A percentile compares a stretch with the other conserved stretches of the same genome.
These are phyloP conservation scores for Pseudonitzschia multiseries DNA, from an alignment of 108 stramenopile species.

Conservation along the genomic window DNA sequence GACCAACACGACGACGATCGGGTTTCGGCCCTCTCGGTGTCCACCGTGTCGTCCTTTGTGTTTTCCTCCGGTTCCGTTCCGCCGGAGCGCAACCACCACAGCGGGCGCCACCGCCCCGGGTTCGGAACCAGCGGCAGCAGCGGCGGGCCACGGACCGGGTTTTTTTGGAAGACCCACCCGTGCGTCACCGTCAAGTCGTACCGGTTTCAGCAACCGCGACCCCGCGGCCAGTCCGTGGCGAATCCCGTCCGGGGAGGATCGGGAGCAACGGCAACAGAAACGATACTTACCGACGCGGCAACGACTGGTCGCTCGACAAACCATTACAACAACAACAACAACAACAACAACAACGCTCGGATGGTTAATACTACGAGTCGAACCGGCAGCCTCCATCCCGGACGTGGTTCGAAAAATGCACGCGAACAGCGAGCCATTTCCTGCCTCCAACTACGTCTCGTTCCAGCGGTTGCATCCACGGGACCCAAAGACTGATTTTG, in stretches of 20 bases:
- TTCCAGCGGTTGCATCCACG: too few relatives aligned
- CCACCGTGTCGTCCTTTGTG: slow-evolving; percentile 2
- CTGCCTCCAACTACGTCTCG: too few relatives aligned
- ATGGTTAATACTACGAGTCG: too few relatives aligned
- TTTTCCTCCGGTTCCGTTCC: background rate
- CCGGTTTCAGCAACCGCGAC: background rate
- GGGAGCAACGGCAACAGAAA: background rate
- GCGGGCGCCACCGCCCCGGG: background rate
- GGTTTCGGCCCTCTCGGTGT: background rate
- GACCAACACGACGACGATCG: background rate
- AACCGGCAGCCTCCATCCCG: too few relatives aligned
- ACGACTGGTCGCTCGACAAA: too few relatives aligned
- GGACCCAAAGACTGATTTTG: too few relatives aligned
- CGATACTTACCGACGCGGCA: too few relatives aligned
- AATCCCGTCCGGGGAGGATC: background rate
- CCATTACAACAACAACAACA: too few relatives aligned
- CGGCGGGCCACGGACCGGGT: background rate
- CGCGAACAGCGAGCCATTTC: background rate
- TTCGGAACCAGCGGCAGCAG: background rate
- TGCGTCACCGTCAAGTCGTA: slow-evolving; percentile 10
- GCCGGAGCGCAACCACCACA: background rate
- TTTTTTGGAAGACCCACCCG: slow-evolving; percentile 15
- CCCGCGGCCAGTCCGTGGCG: background rate
- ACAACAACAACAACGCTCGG: too few relatives aligned
- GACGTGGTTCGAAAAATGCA: background rate